Evolutionary conservation across 768 basidiomycete species (phyloP).

Genomic region (Tylopilus sp.): DNA sequence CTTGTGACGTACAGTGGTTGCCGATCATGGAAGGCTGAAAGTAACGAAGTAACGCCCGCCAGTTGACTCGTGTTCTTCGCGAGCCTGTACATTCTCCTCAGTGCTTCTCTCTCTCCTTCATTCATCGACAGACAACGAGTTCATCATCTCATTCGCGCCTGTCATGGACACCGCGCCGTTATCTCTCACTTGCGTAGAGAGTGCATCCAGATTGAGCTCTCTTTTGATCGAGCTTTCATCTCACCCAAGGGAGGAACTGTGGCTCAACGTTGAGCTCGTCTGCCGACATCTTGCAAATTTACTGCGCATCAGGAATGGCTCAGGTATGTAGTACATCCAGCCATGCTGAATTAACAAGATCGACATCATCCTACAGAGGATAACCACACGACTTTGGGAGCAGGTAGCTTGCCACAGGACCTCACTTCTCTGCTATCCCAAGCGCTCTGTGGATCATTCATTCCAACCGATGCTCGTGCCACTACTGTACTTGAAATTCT

Average conservation of each 20-base stretch:
- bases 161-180: constrained; percentile 18
- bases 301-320: constrained; percentile 52
- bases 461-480: constrained; percentile 45
- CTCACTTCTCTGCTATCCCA: constrained; percentile 57
- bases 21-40: constrained; percentile 5
- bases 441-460: constrained; percentile 47
- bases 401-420: constrained; percentile 59
- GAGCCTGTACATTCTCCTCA: not conserved
- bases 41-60: not conserved
- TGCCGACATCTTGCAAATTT: constrained; percentile 60
- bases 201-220: constrained; percentile 31
- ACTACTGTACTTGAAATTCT: constrained; percentile 63
- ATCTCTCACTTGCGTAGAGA: constrained; percentile 23
- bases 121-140: not conserved
- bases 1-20: not conserved
- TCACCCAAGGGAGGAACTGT: constrained; percentile 34
- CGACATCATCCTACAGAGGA: constrained; percentile 47
- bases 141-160: not conserved
- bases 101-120: not conserved
- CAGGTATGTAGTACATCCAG: constrained; percentile 36
- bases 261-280: constrained; percentile 49
- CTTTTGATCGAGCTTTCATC: constrained; percentile 33
- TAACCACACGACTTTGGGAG: constrained; percentile 66
- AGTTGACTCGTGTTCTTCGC: not conserved
- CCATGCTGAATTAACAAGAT: constrained; percentile 1